Evolutionary conservation across 192 early-diverging fungal species (phyloP).

Genomic region (Oehlia diaphana): DNA sequence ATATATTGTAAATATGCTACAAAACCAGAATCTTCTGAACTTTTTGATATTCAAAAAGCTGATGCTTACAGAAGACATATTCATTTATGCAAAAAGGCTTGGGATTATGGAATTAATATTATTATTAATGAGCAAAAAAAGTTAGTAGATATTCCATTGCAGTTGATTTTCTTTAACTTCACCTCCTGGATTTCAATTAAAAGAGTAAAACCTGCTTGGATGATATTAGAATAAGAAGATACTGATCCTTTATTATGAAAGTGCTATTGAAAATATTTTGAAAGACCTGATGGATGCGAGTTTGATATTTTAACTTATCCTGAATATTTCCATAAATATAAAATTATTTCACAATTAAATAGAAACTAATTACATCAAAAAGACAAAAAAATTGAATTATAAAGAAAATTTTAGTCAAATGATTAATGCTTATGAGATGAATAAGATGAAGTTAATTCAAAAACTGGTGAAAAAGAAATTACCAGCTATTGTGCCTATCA

Average conservation of each 20-base stretch:
- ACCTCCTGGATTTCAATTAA: neutral
- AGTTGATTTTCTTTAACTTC: neutral
- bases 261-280: neutral
- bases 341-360: neutral
- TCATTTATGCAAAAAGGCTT: neutral
- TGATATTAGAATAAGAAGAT: neutral
- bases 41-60: neutral
- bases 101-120: neutral
- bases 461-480: neutral
- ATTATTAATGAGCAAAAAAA: neutral
- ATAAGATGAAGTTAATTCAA: no score
- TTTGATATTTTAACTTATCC: neutral
- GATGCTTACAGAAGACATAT: neutral
- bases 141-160: neutral
- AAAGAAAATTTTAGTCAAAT: no score
- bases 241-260: neutral
- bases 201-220: neutral
- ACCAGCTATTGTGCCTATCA: no score
- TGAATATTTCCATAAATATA: neutral
- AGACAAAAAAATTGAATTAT: neutral
- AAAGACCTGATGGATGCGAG: neutral
- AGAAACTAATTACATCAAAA: neutral
- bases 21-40: neutral
- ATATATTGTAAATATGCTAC: conserved; percentile 10
- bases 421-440: no score